Evolutionary conservation across 1,284 basidiomycete species (phyloP).

Genomic region (Heterobasidion annosum): DNA sequence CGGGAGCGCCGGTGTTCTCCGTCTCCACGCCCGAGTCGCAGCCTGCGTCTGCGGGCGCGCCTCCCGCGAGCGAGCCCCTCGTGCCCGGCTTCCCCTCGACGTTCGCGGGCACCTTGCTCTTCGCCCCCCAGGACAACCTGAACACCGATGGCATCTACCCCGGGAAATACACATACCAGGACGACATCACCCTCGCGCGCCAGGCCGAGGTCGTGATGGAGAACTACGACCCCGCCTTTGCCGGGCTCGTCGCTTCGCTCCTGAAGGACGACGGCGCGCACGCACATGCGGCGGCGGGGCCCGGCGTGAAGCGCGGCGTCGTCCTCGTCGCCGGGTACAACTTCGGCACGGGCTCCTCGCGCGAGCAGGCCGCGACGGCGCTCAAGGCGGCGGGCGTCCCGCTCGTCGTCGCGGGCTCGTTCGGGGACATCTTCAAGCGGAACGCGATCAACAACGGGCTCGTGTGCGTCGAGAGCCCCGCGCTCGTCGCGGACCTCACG

Average conservation of each 20-base stretch:
- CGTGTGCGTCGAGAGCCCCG: slow-evolving; percentile 89
- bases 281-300: slow-evolving; percentile 7
- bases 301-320: slow-evolving; percentile 38
- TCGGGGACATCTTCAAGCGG: slow-evolving; percentile 98
- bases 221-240: slow-evolving; percentile 94
- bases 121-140: slow-evolving; percentile 94
- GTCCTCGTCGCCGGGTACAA: slow-evolving; percentile 94
- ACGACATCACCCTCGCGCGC: slow-evolving; percentile 92
- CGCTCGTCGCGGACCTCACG: slow-evolving; percentile 84
- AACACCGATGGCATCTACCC: slow-evolving; percentile 99
- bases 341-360: slow-evolving; percentile 98
- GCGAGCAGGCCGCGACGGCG: slow-evolving; percentile 97
- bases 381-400: slow-evolving; percentile 92
- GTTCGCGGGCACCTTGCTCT: slow-evolving; percentile 83
- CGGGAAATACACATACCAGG: slow-evolving; percentile 99
- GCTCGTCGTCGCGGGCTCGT: slow-evolving; percentile 91
- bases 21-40: slow-evolving; percentile 28
- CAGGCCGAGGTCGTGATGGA: slow-evolving; percentile 99
- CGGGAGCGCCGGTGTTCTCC: slow-evolving; percentile 51
- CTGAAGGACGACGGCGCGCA: slow-evolving; percentile 17
- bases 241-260: slow-evolving; percentile 62
- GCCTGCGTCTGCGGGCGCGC: slow-evolving; percentile 16
- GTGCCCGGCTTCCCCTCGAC: slow-evolving; percentile 75
- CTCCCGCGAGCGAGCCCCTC: slow-evolving; percentile 44
- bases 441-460: slow-evolving; percentile 99